Conservation (phyloP, 805 yeast species). For the Yarrowia hollandica region DNA sequence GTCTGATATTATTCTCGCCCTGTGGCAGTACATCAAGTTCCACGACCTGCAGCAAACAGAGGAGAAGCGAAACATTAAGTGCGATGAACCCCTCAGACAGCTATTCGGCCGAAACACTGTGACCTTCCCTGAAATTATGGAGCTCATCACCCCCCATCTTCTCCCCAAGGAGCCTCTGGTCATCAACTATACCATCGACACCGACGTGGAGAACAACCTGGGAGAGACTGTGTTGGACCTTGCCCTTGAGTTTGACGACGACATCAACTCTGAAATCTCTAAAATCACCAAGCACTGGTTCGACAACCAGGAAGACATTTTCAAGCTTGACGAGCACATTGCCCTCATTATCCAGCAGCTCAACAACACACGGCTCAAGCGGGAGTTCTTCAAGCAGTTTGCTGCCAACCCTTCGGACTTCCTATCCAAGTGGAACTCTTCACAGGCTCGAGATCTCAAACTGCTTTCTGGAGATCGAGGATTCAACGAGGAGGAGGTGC, state of each 20-base stretch:
- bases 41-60: slow-evolving; percentile 62
- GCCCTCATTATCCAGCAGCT: slow-evolving; percentile 53
- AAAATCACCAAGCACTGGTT: slow-evolving; percentile 46
- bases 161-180: slow-evolving; percentile 78
- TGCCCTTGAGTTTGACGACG: slow-evolving; percentile 53
- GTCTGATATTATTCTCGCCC: slow-evolving; percentile 74
- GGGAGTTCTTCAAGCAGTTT: slow-evolving; percentile 73
- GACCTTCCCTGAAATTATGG: slow-evolving; percentile 70
- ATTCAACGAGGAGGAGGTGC: slow-evolving; percentile 81
- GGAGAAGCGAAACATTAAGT: slow-evolving; percentile 54
- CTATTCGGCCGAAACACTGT: slow-evolving; percentile 54
- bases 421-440: slow-evolving; percentile 68
- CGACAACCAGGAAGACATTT: slow-evolving; percentile 46
- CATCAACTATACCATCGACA: slow-evolving; percentile 71
- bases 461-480: slow-evolving; percentile 88
- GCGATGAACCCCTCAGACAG: slow-evolving; percentile 50
- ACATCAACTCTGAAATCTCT: slow-evolving; percentile 42
- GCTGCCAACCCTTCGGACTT: slow-evolving; percentile 76
- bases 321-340: slow-evolving; percentile 48
- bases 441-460: slow-evolving; percentile 81
- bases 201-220: slow-evolving; percentile 67
- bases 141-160: slow-evolving; percentile 64
- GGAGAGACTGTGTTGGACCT: slow-evolving; percentile 82
- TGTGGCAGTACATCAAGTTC: slow-evolving; percentile 75
- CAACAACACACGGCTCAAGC: slow-evolving; percentile 58